Evolutionary conservation across 345 rosid species (phyloP).

Genomic region (Microthlaspi erraticum): DNA sequence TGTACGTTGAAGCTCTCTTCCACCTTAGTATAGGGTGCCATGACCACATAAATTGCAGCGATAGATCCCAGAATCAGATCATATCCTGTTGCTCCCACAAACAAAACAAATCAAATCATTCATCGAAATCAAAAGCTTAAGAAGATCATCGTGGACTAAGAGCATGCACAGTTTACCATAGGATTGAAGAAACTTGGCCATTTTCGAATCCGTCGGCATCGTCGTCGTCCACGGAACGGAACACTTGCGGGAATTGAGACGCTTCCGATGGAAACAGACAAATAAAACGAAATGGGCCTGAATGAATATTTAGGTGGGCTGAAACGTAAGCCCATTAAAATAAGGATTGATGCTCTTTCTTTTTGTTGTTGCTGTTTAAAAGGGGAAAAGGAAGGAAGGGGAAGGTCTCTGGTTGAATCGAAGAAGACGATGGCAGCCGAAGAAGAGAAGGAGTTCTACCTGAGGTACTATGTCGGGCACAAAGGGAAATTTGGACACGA

Average conservation of each 20-base stretch:
- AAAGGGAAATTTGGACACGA: conserved; percentile 99
- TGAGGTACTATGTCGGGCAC: conserved; percentile 96
- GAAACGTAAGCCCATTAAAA: conserved; percentile 11
- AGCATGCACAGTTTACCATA: conserved; percentile 44
- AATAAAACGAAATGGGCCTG: not conserved
- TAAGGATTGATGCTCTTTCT: not conserved
- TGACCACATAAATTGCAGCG: conserved; percentile 76
- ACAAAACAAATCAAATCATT: not conserved
- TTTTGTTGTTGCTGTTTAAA: not conserved
- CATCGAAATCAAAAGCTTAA: not conserved
- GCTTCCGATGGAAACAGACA: not conserved
- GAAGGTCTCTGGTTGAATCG: too few species aligned
- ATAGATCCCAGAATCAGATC: conserved; percentile 80
- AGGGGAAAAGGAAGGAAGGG: not conserved
- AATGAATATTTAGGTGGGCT: conserved; percentile 8
- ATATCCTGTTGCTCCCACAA: conserved; percentile 55
- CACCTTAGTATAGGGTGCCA: conserved; percentile 88
- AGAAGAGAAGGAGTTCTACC: conserved; percentile 81
- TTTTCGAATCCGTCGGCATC: conserved; percentile 51
- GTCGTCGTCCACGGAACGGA: not conserved
- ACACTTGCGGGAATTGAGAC: too few species aligned
- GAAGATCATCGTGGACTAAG: not conserved
- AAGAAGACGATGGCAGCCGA: conserved; percentile 57
- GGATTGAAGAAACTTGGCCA: conserved; percentile 48
- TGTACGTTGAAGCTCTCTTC: conserved; percentile 98